Evolutionary conservation across 495 filamentous ascomycete species (phyloP).

Genomic region (Aspergillus indologenus): DNA sequence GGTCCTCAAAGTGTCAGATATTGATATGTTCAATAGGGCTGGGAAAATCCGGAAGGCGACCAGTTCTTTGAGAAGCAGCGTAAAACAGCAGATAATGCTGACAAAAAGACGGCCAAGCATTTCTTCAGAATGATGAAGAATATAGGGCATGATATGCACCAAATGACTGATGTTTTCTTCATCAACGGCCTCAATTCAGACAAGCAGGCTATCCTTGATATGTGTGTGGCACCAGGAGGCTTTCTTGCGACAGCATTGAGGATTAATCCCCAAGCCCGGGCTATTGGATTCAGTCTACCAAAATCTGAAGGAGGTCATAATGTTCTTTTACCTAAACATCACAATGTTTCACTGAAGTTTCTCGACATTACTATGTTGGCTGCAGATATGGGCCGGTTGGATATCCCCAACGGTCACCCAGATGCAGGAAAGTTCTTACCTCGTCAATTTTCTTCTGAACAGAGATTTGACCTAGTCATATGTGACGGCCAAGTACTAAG

Average conservation of each 20-base stretch:
- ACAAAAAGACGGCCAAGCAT: constrained; percentile 8
- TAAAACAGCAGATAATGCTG: constrained; percentile 29
- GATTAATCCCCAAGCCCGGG: constrained; percentile 32
- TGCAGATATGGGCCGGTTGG: constrained; percentile 44
- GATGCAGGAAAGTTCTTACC: constrained; percentile 41
- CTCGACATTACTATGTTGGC: constrained; percentile 56
- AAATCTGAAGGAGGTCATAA: constrained; percentile 37
- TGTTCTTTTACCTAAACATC: not conserved
- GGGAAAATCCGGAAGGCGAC: constrained; percentile 40
- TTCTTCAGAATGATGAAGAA: constrained; percentile 37
- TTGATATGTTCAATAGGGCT: constrained; percentile 31
- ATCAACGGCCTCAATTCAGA: not conserved
- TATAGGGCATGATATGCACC: constrained; percentile 30
- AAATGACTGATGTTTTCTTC: constrained; percentile 19
- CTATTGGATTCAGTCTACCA: constrained; percentile 45
- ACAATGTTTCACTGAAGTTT: constrained; percentile 27
- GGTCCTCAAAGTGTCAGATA: no score
- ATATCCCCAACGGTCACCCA: constrained; percentile 42
- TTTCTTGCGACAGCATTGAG: constrained; percentile 39
- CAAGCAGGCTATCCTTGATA: constrained; percentile 41
- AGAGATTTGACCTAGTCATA: constrained; percentile 51
- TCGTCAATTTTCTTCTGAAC: constrained; percentile 11
- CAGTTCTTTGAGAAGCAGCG: constrained; percentile 37
- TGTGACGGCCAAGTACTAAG: constrained; percentile 58
- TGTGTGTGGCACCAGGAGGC: constrained; percentile 59